Evolutionary conservation across 2,329 filamentous ascomycete genomes (phyloP), one percentile per base, ranked within the genome.

Genomic region (Aspergillus glaucus): DNA sequence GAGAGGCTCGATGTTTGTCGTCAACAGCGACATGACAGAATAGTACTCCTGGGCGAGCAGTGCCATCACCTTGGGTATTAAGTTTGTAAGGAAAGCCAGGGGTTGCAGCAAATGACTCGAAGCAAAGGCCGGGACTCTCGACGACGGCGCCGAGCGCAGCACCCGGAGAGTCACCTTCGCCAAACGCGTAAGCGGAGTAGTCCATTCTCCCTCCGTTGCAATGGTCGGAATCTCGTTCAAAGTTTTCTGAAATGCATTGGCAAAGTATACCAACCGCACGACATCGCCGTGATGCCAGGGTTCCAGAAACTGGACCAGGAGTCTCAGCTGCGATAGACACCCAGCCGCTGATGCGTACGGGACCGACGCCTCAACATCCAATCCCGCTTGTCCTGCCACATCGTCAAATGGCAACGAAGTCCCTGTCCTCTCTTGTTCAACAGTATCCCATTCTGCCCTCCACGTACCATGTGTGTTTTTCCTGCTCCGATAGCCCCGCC

Each of bases 401-500:
- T 65, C n/a, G 14, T 56, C 56, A 30, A 57, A 58, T 3, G 43
- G 43, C 19, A 43, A 55, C 15, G 47, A 54, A 50, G 70, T 67
- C 48, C 61, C 54, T 10, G 57, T 53, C 47, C 70, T 68, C 52
- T 59, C 55, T 46, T 59, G 61, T 58, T 86, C 84, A 30, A 79
- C 62, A 7, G 71, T 62, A 66, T 91, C 86, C 71, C 88, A 88
- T 37, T 78, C 68, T 45, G 67, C 64, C 54, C 86, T 78, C 71
- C 80, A 82, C 47, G 62, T 61, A 43, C 77, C 70, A 54, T 81
- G 81, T 53, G 87, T 73, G 45, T 68, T 64, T 51, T 73, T 77
- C 58, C 91, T 81, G 50, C 74, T 76, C 49, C 68, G 77, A 66
- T 94, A 80, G 12, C 90, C 90, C 66, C 92, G 81, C 91, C 91